These are phyloP conservation scores for Pecoramyces ruminantium DNA, from an alignment of 192 early-diverging fungal species.

Conservation along the genomic window DNA sequence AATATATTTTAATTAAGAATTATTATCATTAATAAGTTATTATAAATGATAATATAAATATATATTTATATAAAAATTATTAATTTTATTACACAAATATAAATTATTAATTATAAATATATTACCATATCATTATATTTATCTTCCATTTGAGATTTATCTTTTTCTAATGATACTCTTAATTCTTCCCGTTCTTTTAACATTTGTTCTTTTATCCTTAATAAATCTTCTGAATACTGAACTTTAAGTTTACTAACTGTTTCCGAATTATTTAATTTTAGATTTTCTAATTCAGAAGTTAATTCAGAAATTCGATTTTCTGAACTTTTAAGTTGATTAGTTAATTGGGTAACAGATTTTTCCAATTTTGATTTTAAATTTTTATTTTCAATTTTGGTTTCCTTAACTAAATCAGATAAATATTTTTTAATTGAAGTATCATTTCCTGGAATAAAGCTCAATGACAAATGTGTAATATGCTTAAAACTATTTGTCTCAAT, in stretches of 20 bases:
- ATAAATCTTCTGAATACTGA: not conserved
- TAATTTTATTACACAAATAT: too few relatives aligned
- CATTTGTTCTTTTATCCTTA: not conserved
- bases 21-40: too few relatives aligned
- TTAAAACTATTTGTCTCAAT: not conserved
- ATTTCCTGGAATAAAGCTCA: not conserved
- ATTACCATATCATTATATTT: not conserved
- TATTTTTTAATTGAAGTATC: not conserved
- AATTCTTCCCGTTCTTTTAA: not conserved
- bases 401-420: not conserved
- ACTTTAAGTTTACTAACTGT: not conserved
- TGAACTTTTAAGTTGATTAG: not conserved
- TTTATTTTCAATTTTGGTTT: not conserved
- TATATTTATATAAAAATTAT: too few relatives aligned
- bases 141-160: not conserved
- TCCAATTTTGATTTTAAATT: not conserved
- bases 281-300: not conserved
- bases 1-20: too few relatives aligned
- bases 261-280: not conserved
- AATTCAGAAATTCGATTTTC: not conserved
- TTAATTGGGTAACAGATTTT: not conserved
- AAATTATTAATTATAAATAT: too few relatives aligned
- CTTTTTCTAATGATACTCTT: not conserved
- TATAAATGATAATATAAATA: too few relatives aligned
- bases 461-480: not conserved